Evolutionary conservation across 2,329 filamentous ascomycete genomes (phyloP).

Genomic region (Periglandula ipomoeae): DNA sequence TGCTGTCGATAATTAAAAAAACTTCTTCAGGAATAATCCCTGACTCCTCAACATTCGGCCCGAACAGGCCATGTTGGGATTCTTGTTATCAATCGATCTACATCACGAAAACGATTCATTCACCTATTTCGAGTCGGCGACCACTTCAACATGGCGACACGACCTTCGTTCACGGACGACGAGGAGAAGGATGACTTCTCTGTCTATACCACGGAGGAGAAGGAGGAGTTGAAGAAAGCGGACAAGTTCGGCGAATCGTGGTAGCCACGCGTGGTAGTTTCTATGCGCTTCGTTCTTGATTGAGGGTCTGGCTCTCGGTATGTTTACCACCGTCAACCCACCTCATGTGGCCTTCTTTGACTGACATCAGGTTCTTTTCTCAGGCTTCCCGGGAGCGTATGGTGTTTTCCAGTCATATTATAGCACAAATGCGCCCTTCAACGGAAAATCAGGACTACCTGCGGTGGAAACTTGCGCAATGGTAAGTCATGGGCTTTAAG

Average conservation of each 20-base stretch:
- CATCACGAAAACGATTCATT: neutral
- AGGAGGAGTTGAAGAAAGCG: neutral
- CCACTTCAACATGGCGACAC: neutral
- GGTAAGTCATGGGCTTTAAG: constrained; percentile 21
- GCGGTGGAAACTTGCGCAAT: constrained; percentile 51
- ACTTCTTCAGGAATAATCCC: neutral
- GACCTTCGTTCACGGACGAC: neutral
- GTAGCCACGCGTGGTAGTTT: constrained; percentile 27
- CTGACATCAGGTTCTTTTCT: neutral
- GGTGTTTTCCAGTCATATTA: constrained; percentile 62
- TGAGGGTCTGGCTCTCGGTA: constrained; percentile 13
- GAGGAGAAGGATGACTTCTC: constrained; percentile 4
- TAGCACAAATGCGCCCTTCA: constrained; percentile 44
- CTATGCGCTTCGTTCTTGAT: constrained; percentile 15
- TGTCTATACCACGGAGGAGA: neutral
- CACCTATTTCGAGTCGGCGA: neutral
- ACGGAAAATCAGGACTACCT: constrained; percentile 38
- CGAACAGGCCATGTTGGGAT: neutral
- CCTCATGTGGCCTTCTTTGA: neutral
- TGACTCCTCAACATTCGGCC: neutral
- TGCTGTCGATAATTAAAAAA: neutral
- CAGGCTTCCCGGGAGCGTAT: constrained; percentile 55
- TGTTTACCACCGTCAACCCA: neutral
- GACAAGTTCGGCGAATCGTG: constrained; percentile 16
- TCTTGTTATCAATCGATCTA: neutral